These are phyloP conservation scores for Thelonectria rubi DNA, from an alignment of 2,329 filamentous ascomycete species.

Conservation along the genomic window DNA sequence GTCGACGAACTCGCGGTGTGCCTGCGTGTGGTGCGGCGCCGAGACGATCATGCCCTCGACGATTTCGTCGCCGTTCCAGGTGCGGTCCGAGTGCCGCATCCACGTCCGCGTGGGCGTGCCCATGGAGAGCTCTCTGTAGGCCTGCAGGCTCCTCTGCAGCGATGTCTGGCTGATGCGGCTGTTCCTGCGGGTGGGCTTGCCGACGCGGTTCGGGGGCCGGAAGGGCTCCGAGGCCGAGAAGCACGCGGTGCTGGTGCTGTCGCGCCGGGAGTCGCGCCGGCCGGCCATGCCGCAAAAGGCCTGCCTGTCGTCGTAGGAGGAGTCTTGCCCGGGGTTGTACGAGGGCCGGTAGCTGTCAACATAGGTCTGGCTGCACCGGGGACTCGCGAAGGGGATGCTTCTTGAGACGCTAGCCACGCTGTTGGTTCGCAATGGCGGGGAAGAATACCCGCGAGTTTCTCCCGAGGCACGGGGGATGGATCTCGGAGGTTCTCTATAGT, in stretches of 20 bases:
- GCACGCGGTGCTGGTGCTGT: neutral
- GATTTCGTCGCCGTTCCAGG: neutral
- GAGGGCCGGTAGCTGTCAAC: neutral
- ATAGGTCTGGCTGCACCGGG: neutral
- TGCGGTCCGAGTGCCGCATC: constrained; percentile 25
- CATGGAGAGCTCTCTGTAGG: constrained; percentile 7
- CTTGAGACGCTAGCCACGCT: neutral
- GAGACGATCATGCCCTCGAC: constrained; percentile 33
- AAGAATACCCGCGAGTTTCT: neutral
- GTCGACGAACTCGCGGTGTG: constrained; percentile 10
- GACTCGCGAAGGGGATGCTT: neutral
- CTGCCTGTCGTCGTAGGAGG: neutral
- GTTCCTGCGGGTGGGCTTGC: neutral
- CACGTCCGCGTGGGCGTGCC: constrained; percentile 19
- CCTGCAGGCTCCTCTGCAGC: neutral
- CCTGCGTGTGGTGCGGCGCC: constrained; percentile 28
- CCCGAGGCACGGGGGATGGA: neutral
- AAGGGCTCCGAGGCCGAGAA: neutral
- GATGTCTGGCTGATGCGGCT: neutral
- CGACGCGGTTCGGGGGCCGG: neutral
- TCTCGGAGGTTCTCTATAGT: neutral
- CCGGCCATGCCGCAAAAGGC: neutral
- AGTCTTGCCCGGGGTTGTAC: neutral
- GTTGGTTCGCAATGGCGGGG: neutral
- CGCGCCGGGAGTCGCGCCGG: neutral